Conservation (phyloP, 257 asterid species). For the Cruciata laevipes region DNA sequence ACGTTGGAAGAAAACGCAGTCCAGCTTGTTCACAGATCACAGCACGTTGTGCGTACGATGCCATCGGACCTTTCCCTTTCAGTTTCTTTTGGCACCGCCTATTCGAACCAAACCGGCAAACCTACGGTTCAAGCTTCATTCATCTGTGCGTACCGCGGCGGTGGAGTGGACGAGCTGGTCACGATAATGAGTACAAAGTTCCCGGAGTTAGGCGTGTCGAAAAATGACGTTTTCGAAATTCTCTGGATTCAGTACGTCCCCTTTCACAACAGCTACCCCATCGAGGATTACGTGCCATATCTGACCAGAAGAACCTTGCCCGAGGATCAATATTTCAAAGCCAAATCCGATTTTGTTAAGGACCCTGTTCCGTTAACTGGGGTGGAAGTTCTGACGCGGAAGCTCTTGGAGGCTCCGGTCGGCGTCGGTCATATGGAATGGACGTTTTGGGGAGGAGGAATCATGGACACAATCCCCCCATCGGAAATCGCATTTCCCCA, state of each 20-base stretch:
- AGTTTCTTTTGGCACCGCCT: neutral
- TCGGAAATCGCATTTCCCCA: conserved; percentile 9
- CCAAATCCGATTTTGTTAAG: neutral
- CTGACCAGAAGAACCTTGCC: neutral
- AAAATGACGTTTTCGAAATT: neutral
- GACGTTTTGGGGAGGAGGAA: conserved; percentile 5
- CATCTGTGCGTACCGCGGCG: neutral
- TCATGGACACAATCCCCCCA: conserved; percentile 1
- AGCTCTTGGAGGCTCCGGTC: neutral
- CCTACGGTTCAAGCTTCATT: conserved; percentile 1
- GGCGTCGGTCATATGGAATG: neutral
- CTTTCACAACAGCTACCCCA: neutral
- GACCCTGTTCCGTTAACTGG: neutral
- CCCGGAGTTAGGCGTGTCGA: neutral
- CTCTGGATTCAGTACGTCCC: neutral
- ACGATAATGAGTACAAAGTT: neutral
- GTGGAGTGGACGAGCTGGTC: neutral
- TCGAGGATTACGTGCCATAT: neutral
- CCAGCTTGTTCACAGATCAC: conserved; percentile 1
- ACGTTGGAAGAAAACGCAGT: conserved; percentile 7
- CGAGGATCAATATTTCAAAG: neutral
- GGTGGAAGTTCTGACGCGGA: neutral
- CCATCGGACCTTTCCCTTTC: neutral
- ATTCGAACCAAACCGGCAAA: neutral
- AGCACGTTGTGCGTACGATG: neutral